These are phyloP conservation scores for Lenwebbia sp. DNA, from an alignment of 345 rosid species.

Conservation along the genomic window DNA sequence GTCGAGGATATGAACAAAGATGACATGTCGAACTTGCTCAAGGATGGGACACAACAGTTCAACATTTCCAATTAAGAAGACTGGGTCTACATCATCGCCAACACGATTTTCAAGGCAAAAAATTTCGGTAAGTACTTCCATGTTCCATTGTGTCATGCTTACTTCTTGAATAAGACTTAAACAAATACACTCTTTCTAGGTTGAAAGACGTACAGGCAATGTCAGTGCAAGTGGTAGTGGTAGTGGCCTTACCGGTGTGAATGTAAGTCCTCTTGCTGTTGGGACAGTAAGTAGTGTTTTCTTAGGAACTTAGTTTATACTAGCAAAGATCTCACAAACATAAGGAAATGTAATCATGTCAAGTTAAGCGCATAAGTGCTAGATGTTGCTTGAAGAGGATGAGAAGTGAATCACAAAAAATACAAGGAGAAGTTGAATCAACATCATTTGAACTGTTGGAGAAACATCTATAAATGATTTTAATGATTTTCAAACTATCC, in stretches of 20 bases:
- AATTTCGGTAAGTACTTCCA: neutral
- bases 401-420: too few species aligned
- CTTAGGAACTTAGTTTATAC: too few species aligned
- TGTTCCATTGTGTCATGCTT: neutral
- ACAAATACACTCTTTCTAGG: fast-evolving
- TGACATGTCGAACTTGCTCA: neutral
- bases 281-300: neutral
- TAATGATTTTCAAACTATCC: too few species aligned
- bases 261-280: neutral
- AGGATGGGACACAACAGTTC: neutral
- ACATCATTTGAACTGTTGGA: too few species aligned
- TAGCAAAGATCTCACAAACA: neutral
- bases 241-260: fast-evolving
- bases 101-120: neutral
- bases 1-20: neutral
- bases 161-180: neutral
- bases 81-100: neutral
- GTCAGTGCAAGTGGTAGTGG: neutral
- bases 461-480: too few species aligned
- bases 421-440: too few species aligned
- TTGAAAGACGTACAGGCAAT: fast-evolving
- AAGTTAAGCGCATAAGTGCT: too few species aligned
- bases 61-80: neutral
- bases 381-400: too few species aligned
- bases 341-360: too few species aligned